Percentiles rank a stretch among this genome's conserved stretches.
These are phyloP conservation scores for Colletotrichum sp. DNA, from an alignment of 2,329 filamentous ascomycete genomes.

Conservation along the genomic window DNA sequence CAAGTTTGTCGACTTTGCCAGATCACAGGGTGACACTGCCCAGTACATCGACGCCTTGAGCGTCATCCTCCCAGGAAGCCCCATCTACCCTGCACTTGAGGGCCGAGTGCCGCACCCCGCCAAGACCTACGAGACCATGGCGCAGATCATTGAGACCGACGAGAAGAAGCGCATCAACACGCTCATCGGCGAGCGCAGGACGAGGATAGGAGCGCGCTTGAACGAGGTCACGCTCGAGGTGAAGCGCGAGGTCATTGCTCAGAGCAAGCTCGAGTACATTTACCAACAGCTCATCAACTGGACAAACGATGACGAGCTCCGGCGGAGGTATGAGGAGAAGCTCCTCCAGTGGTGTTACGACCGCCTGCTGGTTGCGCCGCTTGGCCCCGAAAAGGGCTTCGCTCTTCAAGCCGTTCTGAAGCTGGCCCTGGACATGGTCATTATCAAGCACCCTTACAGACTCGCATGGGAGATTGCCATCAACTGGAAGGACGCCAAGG, in stretches of 20 bases:
- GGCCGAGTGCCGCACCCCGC: constrained; percentile 81
- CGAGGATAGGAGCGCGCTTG: constrained; percentile 82
- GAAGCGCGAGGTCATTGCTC: constrained; percentile 79
- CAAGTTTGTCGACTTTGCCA: constrained; percentile 78
- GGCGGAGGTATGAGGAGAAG: constrained; percentile 89
- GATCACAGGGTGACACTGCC: constrained; percentile 70
- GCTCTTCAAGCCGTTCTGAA: constrained; percentile 78
- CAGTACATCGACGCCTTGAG: constrained; percentile 81
- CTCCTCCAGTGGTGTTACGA: constrained; percentile 83
- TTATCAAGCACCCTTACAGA: constrained; percentile 89
- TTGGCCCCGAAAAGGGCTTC: constrained; percentile 66
- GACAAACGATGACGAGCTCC: constrained; percentile 83
- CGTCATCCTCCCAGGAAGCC: constrained; percentile 78
- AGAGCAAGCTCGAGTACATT: constrained; percentile 78
- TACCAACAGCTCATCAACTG: constrained; percentile 89
- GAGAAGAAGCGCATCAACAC: constrained; percentile 91
- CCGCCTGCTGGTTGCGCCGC: constrained; percentile 70
- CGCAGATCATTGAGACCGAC: constrained; percentile 81
- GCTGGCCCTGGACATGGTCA: constrained; percentile 89
- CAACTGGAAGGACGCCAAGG: constrained; percentile 84
- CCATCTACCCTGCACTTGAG: constrained; percentile 82
- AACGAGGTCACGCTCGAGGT: constrained; percentile 86
- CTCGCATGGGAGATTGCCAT: constrained; percentile 91
- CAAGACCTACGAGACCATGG: constrained; percentile 80
- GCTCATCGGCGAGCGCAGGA: constrained; percentile 87